Percentiles rank a stretch among this genome's conserved stretches.
phyloP scores from a whole-genome alignment of 1,284 basidiomycete species.

The Marasmius tenuissimus region DNA sequence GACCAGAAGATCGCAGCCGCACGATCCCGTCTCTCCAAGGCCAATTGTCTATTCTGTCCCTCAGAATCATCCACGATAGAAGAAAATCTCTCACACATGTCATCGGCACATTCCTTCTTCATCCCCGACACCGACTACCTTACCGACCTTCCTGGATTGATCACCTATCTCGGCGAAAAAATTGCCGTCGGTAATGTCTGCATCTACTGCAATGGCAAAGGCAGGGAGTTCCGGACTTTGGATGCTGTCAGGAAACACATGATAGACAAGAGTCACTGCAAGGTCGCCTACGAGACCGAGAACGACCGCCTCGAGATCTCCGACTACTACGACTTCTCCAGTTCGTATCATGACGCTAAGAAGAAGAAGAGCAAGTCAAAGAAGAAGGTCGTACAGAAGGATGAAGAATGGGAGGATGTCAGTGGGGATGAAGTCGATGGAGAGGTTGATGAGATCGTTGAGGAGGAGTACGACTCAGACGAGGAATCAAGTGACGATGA shows the following conservation, averaged over 20 bases:
- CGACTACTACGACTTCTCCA: constrained; percentile 92
- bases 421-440: constrained; percentile 46
- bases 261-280: constrained; percentile 94
- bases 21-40: constrained; percentile 60
- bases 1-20: constrained; percentile 80
- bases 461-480: constrained; percentile 31
- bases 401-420: constrained; percentile 65
- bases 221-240: constrained; percentile 76
- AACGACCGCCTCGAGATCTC: constrained; percentile 84
- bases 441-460: constrained; percentile 56
- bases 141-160: constrained; percentile 79
- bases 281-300: constrained; percentile 87
- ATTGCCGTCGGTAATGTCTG: constrained; percentile 92
- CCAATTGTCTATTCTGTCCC: constrained; percentile 88
- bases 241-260: constrained; percentile 92
- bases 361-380: constrained; percentile 27
- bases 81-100: constrained; percentile 87
- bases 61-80: constrained; percentile 53
- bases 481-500: constrained; percentile 36
- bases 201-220: constrained; percentile 83
- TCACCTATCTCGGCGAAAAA: constrained; percentile 91
- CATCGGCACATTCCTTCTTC: constrained; percentile 88
- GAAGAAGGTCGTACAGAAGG: constrained; percentile 35
- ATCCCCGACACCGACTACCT: constrained; percentile 94
- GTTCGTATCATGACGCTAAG: constrained; percentile 69